Conservation (phyloP, 495 filamentous ascomycete species). For the Wilcoxina mikolae region DNA sequence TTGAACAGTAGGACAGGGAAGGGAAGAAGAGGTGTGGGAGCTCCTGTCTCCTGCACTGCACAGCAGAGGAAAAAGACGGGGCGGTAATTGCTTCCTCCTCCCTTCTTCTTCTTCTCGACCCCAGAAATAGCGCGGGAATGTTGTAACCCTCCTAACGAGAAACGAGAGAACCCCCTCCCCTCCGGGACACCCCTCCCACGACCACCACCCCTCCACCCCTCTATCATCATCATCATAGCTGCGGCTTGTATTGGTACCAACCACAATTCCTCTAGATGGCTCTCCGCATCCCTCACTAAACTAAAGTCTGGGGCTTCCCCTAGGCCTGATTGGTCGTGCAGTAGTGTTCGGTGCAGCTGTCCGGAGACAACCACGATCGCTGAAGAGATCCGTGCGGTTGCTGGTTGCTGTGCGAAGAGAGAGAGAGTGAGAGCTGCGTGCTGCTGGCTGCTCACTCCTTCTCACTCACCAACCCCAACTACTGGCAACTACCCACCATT, state of each 20-base stretch:
- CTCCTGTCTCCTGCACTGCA: too few relatives aligned
- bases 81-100: too few relatives aligned
- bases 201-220: conserved; percentile 11
- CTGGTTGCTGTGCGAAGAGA: too few relatives aligned
- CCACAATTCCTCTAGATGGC: background rate
- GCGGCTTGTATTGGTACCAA: background rate
- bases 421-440: background rate
- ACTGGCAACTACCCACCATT: too few relatives aligned
- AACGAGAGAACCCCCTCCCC: conserved; percentile 1
- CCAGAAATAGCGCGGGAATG: too few relatives aligned
- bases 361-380: conserved; percentile 2
- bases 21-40: too few relatives aligned
- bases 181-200: background rate
- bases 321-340: background rate
- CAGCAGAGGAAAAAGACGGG: too few relatives aligned
- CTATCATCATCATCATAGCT: conserved; percentile 3
- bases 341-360: conserved; percentile 1
- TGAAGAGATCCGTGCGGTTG: conserved; percentile 3
- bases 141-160: too few relatives aligned
- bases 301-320: background rate
- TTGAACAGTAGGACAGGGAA: too few relatives aligned
- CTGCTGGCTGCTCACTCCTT: background rate
- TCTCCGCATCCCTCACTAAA: background rate
- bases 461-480: conserved; percentile 8
- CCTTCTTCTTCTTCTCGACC: too few relatives aligned